Evolutionary conservation across 176 grass and related monocot species (phyloP).

Genomic region (Eleusine coracana): DNA sequence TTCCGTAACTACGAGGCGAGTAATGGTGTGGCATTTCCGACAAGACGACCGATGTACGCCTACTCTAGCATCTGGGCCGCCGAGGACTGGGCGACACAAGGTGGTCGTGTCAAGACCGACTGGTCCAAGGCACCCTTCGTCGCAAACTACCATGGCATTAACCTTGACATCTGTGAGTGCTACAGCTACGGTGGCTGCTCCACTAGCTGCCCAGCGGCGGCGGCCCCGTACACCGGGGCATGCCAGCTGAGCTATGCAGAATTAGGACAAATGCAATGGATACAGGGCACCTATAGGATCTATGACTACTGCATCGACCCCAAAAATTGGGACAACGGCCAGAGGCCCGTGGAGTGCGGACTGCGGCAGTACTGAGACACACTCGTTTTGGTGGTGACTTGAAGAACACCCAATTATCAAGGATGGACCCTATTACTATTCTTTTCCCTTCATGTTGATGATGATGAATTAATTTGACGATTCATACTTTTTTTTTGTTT

Average conservation of each 20-base stretch:
- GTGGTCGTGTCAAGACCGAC: slow-evolving; percentile 58
- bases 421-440: not conserved
- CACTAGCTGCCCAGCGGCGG: slow-evolving; percentile 25
- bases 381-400: not conserved
- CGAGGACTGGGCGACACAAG: slow-evolving; percentile 67
- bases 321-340: slow-evolving; percentile 41
- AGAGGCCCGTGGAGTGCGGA: slow-evolving; percentile 50
- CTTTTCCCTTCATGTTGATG: not conserved
- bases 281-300: slow-evolving; percentile 52
- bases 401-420: not conserved
- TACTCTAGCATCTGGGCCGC: slow-evolving; percentile 82
- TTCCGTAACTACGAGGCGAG: slow-evolving; percentile 64
- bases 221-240: not conserved
- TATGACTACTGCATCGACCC: slow-evolving; percentile 67
- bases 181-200: not conserved
- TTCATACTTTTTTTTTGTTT: not conserved
- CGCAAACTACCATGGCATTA: slow-evolving; percentile 51
- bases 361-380: slow-evolving; percentile 32
- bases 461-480: not conserved
- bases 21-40: slow-evolving; percentile 53
- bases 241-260: slow-evolving; percentile 32
- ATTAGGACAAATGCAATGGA: slow-evolving; percentile 41
- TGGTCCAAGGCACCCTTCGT: slow-evolving; percentile 62
- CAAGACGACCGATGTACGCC: slow-evolving; percentile 46
- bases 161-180: slow-evolving; percentile 52